A percentile compares a stretch with the other conserved stretches of the same genome.
These are phyloP conservation scores for Colletotrichum sp. DNA, from an alignment of 2,329 filamentous ascomycete species.

Conservation along the genomic window DNA sequence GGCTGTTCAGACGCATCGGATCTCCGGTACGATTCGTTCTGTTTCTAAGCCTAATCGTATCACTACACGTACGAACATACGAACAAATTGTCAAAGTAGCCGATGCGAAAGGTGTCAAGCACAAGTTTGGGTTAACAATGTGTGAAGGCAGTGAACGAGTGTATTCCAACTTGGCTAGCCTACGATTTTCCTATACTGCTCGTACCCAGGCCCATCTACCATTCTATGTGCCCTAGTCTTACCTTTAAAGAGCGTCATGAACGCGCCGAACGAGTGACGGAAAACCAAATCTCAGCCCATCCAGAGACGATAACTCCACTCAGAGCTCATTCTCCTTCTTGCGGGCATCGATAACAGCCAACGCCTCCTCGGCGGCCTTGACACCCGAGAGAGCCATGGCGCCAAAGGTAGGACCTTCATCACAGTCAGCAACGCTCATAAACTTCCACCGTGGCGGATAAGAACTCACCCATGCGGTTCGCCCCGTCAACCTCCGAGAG, in stretches of 20 bases:
- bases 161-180: neutral
- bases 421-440: neutral
- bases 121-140: neutral
- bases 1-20: neutral
- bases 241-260: neutral
- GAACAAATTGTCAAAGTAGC: neutral
- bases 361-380: constrained; percentile 88
- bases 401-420: constrained; percentile 58
- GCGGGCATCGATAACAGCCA: constrained; percentile 77
- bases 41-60: neutral
- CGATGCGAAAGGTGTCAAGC: neutral
- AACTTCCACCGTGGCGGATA: neutral
- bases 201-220: neutral
- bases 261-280: neutral
- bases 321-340: constrained; percentile 77
- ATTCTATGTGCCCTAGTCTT: neutral
- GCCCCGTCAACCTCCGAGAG: constrained; percentile 88
- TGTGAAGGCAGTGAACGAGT: neutral
- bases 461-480: constrained; percentile 76
- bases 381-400: constrained; percentile 89
- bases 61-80: neutral
- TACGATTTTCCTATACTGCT: neutral
- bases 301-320: neutral
- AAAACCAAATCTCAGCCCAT: neutral
- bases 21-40: neutral